Evolutionary conservation across 2,329 filamentous ascomycete species (phyloP).

Genomic region (Aspergillus awamori): DNA sequence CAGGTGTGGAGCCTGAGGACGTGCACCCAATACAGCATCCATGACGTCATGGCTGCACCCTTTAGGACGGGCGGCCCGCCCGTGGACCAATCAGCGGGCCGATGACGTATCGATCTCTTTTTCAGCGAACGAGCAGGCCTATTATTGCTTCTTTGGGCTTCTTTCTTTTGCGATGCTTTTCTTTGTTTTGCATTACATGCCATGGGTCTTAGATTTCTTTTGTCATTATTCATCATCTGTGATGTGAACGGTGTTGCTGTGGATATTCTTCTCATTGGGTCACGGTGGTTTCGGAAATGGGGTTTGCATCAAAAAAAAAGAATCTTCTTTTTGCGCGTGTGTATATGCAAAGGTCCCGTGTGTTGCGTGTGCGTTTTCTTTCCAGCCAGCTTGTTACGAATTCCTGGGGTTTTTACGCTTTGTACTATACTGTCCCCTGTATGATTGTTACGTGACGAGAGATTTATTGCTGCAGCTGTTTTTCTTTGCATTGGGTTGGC

Average conservation of each 20-base stretch:
- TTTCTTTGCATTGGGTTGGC: constrained; percentile 22
- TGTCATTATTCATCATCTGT: constrained; percentile 10
- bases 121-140: not conserved
- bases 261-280: constrained; percentile 5
- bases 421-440: constrained; percentile 25
- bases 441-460: constrained; percentile 23
- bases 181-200: constrained; percentile 15
- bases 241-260: not conserved
- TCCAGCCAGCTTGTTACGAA: constrained; percentile 19
- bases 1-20: constrained; percentile 4
- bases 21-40: constrained; percentile 13
- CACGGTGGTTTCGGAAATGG: constrained; percentile 1
- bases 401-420: constrained; percentile 14
- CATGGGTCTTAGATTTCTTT: constrained; percentile 21
- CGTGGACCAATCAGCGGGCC: not conserved
- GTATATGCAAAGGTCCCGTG: constrained; percentile 4
- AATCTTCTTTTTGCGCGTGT: not conserved
- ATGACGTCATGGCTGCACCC: constrained; percentile 26
- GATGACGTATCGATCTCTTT: constrained; percentile 21
- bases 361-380: not conserved
- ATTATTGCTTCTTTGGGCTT: not conserved
- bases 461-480: constrained; percentile 12
- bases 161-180: constrained; percentile 7
- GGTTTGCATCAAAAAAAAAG: constrained; percentile 22
- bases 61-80: constrained; percentile 16